Evolutionary conservation across 352 stramenopile species (phyloP).

Genomic region (Blastocystis sp.): DNA sequence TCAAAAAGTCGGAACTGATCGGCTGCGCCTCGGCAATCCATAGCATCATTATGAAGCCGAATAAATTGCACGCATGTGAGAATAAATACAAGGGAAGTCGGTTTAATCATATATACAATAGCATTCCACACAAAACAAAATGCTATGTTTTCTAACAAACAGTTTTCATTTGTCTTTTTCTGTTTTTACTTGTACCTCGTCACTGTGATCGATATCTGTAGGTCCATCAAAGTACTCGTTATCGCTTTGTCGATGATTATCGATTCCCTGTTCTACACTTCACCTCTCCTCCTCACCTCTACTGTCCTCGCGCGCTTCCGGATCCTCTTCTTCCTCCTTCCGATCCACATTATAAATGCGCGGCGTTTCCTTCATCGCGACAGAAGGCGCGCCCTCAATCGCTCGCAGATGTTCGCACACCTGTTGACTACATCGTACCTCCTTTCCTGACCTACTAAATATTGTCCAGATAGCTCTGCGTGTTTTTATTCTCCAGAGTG

Average conservation of each 20-base stretch:
- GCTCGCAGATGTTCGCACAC: slow-evolving; percentile 75
- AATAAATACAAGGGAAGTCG: slow-evolving; percentile 34
- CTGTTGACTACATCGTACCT: slow-evolving; percentile 25
- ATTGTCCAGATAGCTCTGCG: slow-evolving; percentile 78
- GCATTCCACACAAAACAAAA: slow-evolving; percentile 11
- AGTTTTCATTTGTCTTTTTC: neutral
- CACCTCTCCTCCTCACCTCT: neutral
- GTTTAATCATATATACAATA: slow-evolving; percentile 58
- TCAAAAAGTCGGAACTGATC: slow-evolving; percentile 37
- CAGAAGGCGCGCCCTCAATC: slow-evolving; percentile 73
- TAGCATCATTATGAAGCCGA: slow-evolving; percentile 42
- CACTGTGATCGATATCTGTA: slow-evolving; percentile 58
- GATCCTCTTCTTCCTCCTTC: slow-evolving; percentile 58
- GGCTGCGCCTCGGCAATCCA: slow-evolving; percentile 24
- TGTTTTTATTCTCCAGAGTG: slow-evolving; percentile 94
- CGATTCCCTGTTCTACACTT: slow-evolving; percentile 31
- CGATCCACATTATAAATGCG: slow-evolving; percentile 66
- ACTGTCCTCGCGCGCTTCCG: slow-evolving; percentile 48
- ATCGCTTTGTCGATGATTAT: neutral
- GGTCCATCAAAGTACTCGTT: slow-evolving; percentile 64
- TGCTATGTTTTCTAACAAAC: neutral
- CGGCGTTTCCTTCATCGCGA: slow-evolving; percentile 79
- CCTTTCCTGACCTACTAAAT: slow-evolving; percentile 63
- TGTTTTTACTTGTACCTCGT: neutral
- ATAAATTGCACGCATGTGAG: slow-evolving; percentile 5